These are phyloP conservation scores for Flammula alnicola DNA, from an alignment of 1,284 basidiomycete genomes.

Conservation along the genomic window DNA sequence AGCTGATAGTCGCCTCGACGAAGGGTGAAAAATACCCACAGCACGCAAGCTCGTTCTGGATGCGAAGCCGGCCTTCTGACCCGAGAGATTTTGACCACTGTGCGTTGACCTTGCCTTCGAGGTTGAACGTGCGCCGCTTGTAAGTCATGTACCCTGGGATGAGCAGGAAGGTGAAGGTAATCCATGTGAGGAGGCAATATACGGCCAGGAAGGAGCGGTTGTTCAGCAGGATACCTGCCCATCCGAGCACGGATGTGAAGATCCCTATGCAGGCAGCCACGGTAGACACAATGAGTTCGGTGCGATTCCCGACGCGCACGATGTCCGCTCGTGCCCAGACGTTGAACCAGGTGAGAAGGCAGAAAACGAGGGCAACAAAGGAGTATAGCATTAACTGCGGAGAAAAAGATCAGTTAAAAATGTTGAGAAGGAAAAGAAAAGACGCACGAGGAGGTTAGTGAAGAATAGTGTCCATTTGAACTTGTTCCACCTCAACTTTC, in stretches of 20 bases:
- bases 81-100: slow-evolving; percentile 68
- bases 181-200: slow-evolving; percentile 70
- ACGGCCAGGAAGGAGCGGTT: slow-evolving; percentile 71
- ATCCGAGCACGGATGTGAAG: slow-evolving; percentile 64
- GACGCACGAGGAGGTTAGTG: slow-evolving; percentile 56
- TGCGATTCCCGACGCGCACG: slow-evolving; percentile 61
- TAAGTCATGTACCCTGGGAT: slow-evolving; percentile 75
- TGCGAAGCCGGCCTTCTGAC: slow-evolving; percentile 53
- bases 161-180: slow-evolving; percentile 64
- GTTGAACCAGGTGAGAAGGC: slow-evolving; percentile 70
- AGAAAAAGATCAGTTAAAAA: slow-evolving; percentile 5
- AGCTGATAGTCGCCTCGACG: slow-evolving; percentile 67
- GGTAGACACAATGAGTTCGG: slow-evolving; percentile 67
- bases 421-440: neutral
- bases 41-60: slow-evolving; percentile 69
- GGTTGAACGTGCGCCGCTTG: slow-evolving; percentile 66
- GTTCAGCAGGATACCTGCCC: slow-evolving; percentile 74
- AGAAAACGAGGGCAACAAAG: slow-evolving; percentile 55
- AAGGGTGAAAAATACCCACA: slow-evolving; percentile 76
- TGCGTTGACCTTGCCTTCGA: slow-evolving; percentile 74
- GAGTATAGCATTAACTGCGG: slow-evolving; percentile 57
- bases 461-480: slow-evolving; percentile 73
- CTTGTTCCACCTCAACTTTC: slow-evolving; percentile 62
- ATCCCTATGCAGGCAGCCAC: slow-evolving; percentile 54
- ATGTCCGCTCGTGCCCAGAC: slow-evolving; percentile 64